Conservation (phyloP, 345 rosid genomes). For the Jatropha curcas region DNA sequence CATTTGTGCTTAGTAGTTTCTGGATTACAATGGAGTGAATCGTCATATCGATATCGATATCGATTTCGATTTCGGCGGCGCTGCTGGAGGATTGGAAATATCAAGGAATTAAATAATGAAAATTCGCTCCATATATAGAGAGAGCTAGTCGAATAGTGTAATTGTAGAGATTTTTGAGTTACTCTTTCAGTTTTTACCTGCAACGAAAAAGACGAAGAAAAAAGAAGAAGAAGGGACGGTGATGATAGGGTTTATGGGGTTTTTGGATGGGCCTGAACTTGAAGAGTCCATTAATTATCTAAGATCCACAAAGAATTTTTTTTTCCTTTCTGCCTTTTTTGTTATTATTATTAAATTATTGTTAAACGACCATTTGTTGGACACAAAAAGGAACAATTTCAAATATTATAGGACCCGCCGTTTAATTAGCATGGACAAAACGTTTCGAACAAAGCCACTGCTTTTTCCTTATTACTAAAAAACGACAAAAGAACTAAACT, state of each 20-base stretch:
- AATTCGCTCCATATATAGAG: too few relatives aligned
- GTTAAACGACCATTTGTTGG: too few relatives aligned
- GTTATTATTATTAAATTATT: too few relatives aligned
- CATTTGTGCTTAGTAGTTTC: constrained; percentile 77
- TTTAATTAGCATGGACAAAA: too few relatives aligned
- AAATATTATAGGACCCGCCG: too few relatives aligned
- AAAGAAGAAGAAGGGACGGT: constrained; percentile 2
- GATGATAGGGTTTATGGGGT: constrained; percentile 12
- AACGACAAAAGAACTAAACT: too few relatives aligned
- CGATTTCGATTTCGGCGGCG: not conserved
- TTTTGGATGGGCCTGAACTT: too few relatives aligned
- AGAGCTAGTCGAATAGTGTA: not conserved
- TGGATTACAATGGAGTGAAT: constrained; percentile 84
- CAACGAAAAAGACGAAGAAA: not conserved
- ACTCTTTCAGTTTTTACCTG: not conserved
- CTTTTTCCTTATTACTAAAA: too few relatives aligned
- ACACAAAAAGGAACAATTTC: too few relatives aligned
- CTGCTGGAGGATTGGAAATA: not conserved
- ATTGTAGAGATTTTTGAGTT: not conserved
- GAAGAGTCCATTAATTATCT: too few relatives aligned
- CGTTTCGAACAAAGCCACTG: too few relatives aligned
- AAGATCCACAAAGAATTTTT: too few relatives aligned
- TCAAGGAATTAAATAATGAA: not conserved
- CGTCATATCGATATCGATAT: constrained; percentile 56
- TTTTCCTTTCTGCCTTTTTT: not conserved